Evolutionary conservation across 805 yeast species (phyloP).

Genomic region (Hanseniaspora mollemarum): DNA sequence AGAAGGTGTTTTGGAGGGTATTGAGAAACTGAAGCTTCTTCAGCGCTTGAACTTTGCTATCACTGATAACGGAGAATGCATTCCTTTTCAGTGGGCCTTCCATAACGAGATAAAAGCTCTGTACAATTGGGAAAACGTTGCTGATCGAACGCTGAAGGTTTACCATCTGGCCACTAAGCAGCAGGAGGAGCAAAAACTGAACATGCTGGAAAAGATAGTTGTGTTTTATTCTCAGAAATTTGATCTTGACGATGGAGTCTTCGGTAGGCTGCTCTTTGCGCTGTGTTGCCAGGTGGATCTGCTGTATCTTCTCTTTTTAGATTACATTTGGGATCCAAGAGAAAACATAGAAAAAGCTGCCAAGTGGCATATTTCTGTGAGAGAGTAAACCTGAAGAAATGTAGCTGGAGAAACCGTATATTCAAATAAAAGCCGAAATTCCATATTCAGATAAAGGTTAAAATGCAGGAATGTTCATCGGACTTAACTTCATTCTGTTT

Average conservation of each 20-base stretch:
- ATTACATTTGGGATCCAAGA: conserved; percentile 53
- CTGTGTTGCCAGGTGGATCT: conserved; percentile 74
- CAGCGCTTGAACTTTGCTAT: background rate
- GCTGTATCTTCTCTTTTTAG: conserved; percentile 49
- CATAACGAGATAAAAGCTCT: conserved; percentile 66
- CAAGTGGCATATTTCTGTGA: no score
- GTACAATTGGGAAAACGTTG: conserved; percentile 91
- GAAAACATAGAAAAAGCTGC: conserved; percentile 57
- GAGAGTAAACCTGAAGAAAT: no score
- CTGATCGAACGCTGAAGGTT: conserved; percentile 71
- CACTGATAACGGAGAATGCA: background rate
- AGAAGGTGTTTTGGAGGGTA: conserved; percentile 60
- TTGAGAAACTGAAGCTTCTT: conserved; percentile 36
- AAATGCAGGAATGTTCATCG: no score
- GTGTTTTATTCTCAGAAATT: conserved; percentile 40
- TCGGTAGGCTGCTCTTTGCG: conserved; percentile 79
- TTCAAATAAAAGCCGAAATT: no score
- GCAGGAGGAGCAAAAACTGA: conserved; percentile 35
- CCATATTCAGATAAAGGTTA: no score
- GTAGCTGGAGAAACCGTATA: no score
- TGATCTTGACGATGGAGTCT: conserved; percentile 45
- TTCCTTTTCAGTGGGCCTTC: conserved; percentile 36
- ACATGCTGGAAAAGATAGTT: conserved; percentile 47
- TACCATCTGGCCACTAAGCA: conserved; percentile 41
- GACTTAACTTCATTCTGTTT: no score